Base-by-base conservation (phyloP, 257 asterid species). In the Solanum boliviense region DNA sequence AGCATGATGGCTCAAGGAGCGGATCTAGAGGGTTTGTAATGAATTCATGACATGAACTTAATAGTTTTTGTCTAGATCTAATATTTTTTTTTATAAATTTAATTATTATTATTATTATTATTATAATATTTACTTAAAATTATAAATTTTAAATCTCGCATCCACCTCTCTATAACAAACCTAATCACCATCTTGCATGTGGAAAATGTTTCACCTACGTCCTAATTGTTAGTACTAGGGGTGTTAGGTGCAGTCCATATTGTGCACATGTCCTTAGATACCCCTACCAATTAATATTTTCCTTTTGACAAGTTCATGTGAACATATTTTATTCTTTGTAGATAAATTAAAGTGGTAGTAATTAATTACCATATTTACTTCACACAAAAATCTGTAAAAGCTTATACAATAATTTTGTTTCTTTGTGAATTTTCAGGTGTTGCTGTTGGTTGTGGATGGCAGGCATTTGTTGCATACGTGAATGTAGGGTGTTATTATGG, bases 381-480 rank as follows among this genome's bases (percentile, higher is more conserved):
- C 67, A 44, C 9, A 79, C n/a, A 5, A 79, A 21, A 44, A 44
- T 16, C 15, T 79, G 16, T 44, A 44, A 1, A 27, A 27, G 25
- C 18, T 25, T 16, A 27, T 79, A 27, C 27, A 44, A 46, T 27
- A 62, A n/a, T 68, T 79, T 27, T 46, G 18, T 27, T 79, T 41
- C 9, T 76, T 38, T 27, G 58, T 65, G 29, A 44, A 56, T 32
- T 67, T 84, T 39, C 86, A 95, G 98, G 96, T 88, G 98, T 95
- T 48, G 98, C 98, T 1, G 95, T 95, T 25, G 98, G 98, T 9
- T 93, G 98, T 87, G 98, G 98, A 90, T 94, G 98, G 98, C 98
- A 93, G 90, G 90, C 96, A 72, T 94, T 93, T 88, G 98, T 94
- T 67, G 95, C 96, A 4, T 94, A 95, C 72, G 95, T 95, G 31